Conservation (phyloP, 2,329 filamentous ascomycete genomes). For the Stemphylium lycopersici region DNA sequence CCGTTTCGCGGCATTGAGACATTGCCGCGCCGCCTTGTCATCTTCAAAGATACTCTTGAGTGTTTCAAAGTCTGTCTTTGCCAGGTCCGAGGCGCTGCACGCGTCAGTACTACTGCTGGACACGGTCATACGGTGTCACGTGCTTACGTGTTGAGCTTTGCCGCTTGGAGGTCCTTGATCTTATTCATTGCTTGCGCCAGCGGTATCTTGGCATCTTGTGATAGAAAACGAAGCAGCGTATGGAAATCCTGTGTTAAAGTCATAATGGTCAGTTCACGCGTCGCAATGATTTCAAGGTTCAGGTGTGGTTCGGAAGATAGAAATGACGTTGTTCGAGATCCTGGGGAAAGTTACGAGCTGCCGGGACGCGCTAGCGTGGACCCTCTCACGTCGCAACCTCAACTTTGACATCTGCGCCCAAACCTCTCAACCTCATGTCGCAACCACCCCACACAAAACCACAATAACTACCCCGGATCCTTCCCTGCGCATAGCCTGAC, state of each 20-base stretch:
- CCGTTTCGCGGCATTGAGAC: slow-evolving; percentile 63
- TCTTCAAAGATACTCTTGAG: slow-evolving; percentile 56
- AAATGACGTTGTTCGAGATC: slow-evolving; percentile 8
- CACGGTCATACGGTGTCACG: slow-evolving; percentile 30
- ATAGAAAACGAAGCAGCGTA: slow-evolving; percentile 62
- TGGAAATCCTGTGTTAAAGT: slow-evolving; percentile 50
- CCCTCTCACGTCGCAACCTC: slow-evolving; percentile 13
- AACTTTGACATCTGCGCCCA: slow-evolving; percentile 1
- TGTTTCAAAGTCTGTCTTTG: slow-evolving; percentile 54
- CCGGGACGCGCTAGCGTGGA: slow-evolving; percentile 22
- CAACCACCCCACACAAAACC: not conserved
- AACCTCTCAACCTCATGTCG: not conserved
- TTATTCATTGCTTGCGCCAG: slow-evolving; percentile 62
- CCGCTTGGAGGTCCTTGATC: slow-evolving; percentile 60
- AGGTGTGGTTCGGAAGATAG: not conserved
- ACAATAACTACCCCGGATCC: not conserved
- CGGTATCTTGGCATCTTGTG: slow-evolving; percentile 63
- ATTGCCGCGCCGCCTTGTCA: slow-evolving; percentile 62
- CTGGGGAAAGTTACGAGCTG: not conserved
- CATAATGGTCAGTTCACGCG: slow-evolving; percentile 25
- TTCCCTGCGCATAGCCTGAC: not conserved
- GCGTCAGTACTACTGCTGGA: slow-evolving; percentile 13
- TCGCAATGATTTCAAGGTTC: too few relatives aligned
- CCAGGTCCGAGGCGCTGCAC: slow-evolving; percentile 53
- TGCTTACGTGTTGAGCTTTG: slow-evolving; percentile 59